These are phyloP conservation scores for Monosporascus sp. DNA, from an alignment of 2,329 filamentous ascomycete species.

Conservation along the genomic window DNA sequence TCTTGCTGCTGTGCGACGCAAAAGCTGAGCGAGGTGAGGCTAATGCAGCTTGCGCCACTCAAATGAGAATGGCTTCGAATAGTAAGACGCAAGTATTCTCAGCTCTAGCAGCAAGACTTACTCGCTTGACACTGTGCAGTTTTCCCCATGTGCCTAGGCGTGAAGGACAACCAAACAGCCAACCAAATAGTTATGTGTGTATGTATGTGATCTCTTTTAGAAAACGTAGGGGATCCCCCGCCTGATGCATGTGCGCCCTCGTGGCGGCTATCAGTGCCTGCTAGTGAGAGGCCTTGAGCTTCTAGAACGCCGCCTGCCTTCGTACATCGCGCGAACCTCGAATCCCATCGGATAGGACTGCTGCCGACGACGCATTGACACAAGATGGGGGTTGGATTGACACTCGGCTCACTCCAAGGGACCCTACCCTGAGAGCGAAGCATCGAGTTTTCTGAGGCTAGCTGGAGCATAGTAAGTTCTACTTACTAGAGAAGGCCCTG, in stretches of 20 bases:
- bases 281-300: neutral
- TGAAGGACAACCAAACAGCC: too few relatives aligned
- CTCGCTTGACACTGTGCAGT: too few relatives aligned
- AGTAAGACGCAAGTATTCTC: neutral
- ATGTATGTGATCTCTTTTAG: too few relatives aligned
- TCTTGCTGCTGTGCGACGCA: neutral
- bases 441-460: too few relatives aligned
- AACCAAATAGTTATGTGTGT: too few relatives aligned
- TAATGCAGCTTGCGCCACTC: neutral
- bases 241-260: too few relatives aligned
- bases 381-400: neutral
- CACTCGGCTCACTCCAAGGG: neutral
- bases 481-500: neutral
- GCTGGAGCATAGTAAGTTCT: too few relatives aligned
- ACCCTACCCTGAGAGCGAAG: neutral
- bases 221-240: conserved; percentile 2
- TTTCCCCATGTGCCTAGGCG: too few relatives aligned
- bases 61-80: neutral
- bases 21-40: neutral
- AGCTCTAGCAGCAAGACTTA: neutral
- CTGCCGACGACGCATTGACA: neutral
- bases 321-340: too few relatives aligned
- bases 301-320: neutral
- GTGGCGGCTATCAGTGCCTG: too few relatives aligned
- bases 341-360: too few relatives aligned